phyloP scores from a whole-genome alignment of 2,329 filamentous ascomycete species.

The Sphaerulina vaccinii region DNA sequence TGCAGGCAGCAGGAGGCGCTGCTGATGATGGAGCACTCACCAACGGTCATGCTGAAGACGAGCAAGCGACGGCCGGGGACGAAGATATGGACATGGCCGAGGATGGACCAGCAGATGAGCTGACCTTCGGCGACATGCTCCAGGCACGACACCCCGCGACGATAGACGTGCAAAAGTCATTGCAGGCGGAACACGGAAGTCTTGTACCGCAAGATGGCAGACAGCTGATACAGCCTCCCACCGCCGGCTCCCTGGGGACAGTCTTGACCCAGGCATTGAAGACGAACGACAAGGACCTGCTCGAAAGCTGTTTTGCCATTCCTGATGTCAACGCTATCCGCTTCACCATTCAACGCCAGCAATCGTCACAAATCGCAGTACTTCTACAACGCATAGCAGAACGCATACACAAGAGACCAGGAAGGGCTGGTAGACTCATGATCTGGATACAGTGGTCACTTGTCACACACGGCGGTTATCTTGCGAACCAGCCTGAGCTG shows the following conservation, averaged over 20 bases:
- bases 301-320: constrained; percentile 88
- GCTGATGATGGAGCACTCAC: constrained; percentile 5
- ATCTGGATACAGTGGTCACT: constrained; percentile 96
- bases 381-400: constrained; percentile 84
- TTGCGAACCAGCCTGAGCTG: constrained; percentile 82
- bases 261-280: constrained; percentile 91
- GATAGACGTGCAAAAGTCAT: constrained; percentile 70
- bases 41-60: constrained; percentile 32
- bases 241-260: constrained; percentile 75
- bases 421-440: constrained; percentile 85
- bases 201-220: constrained; percentile 47
- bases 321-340: constrained; percentile 74
- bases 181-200: constrained; percentile 35
- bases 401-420: constrained; percentile 80
- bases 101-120: constrained; percentile 42
- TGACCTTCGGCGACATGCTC: constrained; percentile 85
- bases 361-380: constrained; percentile 75
- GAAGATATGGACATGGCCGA: constrained; percentile 27
- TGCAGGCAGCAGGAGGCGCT: constrained; percentile 8
- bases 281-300: constrained; percentile 83
- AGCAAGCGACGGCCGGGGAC: constrained; percentile 32
- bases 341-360: constrained; percentile 85
- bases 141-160: constrained; percentile 62
- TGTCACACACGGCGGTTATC: constrained; percentile 84
- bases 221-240: constrained; percentile 34